A percentile compares a stretch with the other conserved stretches of the same genome.
Evolutionary conservation across 495 filamentous ascomycete species (phyloP).

Genomic region (Amorphotheca resinae): DNA sequence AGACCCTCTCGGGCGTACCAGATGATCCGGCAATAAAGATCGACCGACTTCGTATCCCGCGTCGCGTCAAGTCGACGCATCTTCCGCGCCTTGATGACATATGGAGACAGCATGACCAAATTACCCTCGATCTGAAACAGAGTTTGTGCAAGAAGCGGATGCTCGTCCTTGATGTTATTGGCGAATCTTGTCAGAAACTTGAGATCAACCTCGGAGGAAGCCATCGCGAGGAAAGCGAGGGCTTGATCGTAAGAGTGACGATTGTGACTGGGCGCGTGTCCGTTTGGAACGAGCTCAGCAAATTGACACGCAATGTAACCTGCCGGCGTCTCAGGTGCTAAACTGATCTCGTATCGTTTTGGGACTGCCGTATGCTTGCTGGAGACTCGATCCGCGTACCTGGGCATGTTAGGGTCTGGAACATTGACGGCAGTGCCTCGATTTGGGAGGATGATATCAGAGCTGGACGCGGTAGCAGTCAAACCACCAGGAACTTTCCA

Average conservation of each 20-base stretch:
- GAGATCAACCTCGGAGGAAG: constrained; percentile 91
- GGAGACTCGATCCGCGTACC: background rate
- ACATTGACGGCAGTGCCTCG: too few relatives aligned
- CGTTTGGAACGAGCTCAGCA: background rate
- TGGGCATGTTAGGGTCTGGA: background rate
- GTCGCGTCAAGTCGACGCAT: constrained; percentile 73
- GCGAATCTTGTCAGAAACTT: constrained; percentile 88
- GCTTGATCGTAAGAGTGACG: background rate
- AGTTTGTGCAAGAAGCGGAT: constrained; percentile 62
- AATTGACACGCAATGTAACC: background rate
- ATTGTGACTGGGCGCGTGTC: too few relatives aligned
- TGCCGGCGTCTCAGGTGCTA: background rate
- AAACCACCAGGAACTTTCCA: background rate
- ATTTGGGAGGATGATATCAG: background rate
- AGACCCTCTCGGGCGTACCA: constrained; percentile 93
- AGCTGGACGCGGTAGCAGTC: background rate
- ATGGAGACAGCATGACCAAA: constrained; percentile 74
- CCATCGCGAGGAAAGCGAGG: constrained; percentile 41
- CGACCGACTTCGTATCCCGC: constrained; percentile 65
- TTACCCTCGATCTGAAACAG: constrained; percentile 86
- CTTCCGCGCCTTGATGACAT: constrained; percentile 71
- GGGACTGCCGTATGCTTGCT: background rate
- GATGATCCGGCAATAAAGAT: constrained; percentile 84
- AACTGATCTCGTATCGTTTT: background rate
- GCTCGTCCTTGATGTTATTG: constrained; percentile 54